Percentiles rank a stretch among this genome's conserved stretches.
Conservation (phyloP, 1,284 basidiomycete genomes). For the Dichomitus squalens region DNA sequence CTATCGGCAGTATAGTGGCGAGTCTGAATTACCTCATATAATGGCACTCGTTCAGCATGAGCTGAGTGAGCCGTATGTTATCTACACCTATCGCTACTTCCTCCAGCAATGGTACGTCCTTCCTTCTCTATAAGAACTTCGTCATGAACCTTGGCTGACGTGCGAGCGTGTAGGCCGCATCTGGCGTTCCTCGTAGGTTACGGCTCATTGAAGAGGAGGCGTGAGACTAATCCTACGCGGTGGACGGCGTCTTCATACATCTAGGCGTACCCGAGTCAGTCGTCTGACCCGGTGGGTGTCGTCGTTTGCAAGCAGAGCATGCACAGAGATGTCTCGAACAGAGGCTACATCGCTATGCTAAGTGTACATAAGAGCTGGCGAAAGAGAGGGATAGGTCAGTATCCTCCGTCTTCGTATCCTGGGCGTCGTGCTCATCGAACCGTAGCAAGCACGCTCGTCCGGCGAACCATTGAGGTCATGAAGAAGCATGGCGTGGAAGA, state of each 20-base stretch:
- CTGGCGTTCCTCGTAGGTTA: constrained; percentile 85
- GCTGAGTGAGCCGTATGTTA: constrained; percentile 94
- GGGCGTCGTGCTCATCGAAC: constrained; percentile 3
- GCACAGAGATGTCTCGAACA: constrained; percentile 75
- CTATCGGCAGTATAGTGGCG: constrained; percentile 76
- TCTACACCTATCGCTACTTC: constrained; percentile 94
- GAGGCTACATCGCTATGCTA: constrained; percentile 99
- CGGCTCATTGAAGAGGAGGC: background rate
- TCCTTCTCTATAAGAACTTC: background rate
- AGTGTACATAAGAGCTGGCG: constrained; percentile 82
- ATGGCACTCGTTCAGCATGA: constrained; percentile 90
- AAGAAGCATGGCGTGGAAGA: constrained; percentile 80
- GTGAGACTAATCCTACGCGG: constrained; percentile 8
- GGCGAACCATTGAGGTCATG: constrained; percentile 82
- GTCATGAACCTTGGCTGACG: constrained; percentile 4
- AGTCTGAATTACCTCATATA: constrained; percentile 78
- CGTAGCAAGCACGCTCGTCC: constrained; percentile 77
- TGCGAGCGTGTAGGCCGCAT: constrained; percentile 72
- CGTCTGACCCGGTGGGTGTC: constrained; percentile 76
- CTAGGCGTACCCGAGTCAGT: constrained; percentile 62
- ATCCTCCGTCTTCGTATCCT: background rate
- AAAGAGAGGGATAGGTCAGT: constrained; percentile 88
- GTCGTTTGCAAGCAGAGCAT: constrained; percentile 95
- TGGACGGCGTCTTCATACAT: background rate
- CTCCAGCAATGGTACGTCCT: constrained; percentile 84